Evolutionary conservation across 2,329 filamentous ascomycete species (phyloP).

Genomic region (Cercospora citrullina): DNA sequence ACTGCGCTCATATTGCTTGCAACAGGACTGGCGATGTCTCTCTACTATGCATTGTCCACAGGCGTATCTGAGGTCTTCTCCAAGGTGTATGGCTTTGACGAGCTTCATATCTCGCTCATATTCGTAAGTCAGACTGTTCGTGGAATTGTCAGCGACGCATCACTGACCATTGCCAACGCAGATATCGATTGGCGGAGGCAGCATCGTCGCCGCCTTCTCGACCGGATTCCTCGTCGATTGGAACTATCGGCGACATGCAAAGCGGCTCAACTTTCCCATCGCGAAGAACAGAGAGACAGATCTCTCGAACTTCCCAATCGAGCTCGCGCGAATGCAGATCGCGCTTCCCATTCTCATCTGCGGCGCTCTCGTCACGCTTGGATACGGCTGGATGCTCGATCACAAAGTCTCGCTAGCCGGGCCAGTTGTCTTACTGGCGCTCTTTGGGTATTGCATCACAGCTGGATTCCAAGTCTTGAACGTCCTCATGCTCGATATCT

Average conservation of each 20-base stretch:
- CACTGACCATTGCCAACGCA: neutral
- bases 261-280: constrained; percentile 37
- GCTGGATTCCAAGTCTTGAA: constrained; percentile 48
- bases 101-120: constrained; percentile 46
- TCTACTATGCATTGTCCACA: constrained; percentile 47
- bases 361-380: constrained; percentile 38
- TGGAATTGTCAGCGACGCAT: neutral
- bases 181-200: constrained; percentile 46
- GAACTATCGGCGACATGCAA: constrained; percentile 45
- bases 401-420: constrained; percentile 33
- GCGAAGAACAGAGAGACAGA: constrained; percentile 41
- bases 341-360: constrained; percentile 42
- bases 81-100: constrained; percentile 42
- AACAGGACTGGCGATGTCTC: constrained; percentile 43
- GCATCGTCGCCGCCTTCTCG: constrained; percentile 43
- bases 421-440: constrained; percentile 33
- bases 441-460: constrained; percentile 41
- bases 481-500: constrained; percentile 51
- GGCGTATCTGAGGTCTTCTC: constrained; percentile 43
- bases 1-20: constrained; percentile 42
- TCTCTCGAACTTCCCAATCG: constrained; percentile 46
- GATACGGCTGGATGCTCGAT: constrained; percentile 47
- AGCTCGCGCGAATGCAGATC: constrained; percentile 46
- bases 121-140: neutral
- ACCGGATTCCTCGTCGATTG: constrained; percentile 47